Conservation (phyloP, 192 early-diverging fungal species). For the Linnemannia hyalina region DNA sequence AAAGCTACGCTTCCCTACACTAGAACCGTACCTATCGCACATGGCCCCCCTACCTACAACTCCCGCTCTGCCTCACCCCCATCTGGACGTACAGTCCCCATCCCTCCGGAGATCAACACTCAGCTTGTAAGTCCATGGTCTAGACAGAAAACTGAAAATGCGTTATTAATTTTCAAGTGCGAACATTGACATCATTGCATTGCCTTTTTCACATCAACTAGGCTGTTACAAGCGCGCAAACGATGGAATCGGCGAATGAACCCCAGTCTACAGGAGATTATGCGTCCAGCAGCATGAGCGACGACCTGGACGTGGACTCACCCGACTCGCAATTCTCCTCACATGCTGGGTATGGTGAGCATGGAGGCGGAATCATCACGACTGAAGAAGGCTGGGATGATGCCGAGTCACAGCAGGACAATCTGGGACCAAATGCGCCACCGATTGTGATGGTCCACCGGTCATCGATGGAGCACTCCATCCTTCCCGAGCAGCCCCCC, state of each 20-base stretch:
- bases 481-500: conserved; percentile 35
- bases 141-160: not conserved
- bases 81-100: not conserved
- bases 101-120: not conserved
- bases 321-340: conserved; percentile 8
- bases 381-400: conserved; percentile 38
- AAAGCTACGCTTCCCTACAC: not conserved
- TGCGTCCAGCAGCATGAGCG: not conserved
- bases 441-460: conserved; percentile 35
- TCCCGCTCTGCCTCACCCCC: not conserved
- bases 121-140: not conserved
- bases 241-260: not conserved
- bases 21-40: not conserved
- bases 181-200: not conserved
- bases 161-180: too few relatives aligned
- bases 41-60: not conserved
- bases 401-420: not conserved
- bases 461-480: conserved; percentile 35
- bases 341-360: not conserved
- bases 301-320: conserved; percentile 26
- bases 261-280: not conserved
- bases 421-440: not conserved
- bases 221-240: not conserved
- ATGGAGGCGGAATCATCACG: conserved; percentile 15
- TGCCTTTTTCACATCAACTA: not conserved